A percentile compares a stretch with the other conserved stretches of the same genome.
These are phyloP conservation scores for Syncephalastrum racemosum DNA, from an alignment of 371 early-diverging fungal genomes.

Conservation along the genomic window DNA sequence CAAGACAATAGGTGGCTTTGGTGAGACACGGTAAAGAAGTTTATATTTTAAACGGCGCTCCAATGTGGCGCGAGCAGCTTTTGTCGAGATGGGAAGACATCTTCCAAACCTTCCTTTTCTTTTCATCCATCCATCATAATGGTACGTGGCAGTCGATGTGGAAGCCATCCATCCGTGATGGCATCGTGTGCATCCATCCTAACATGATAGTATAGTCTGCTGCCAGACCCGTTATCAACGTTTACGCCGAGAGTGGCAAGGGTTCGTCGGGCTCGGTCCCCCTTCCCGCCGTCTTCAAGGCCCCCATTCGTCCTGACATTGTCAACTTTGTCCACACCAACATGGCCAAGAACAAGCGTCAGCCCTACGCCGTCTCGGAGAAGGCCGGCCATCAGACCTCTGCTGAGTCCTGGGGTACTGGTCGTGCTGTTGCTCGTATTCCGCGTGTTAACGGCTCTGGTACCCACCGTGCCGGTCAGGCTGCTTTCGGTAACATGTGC, in stretches of 20 bases:
- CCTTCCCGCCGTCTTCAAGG: conserved; percentile 97
- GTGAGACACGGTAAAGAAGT: too few species aligned
- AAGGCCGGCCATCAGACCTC: conserved; percentile 99
- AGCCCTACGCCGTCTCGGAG: conserved; percentile 97
- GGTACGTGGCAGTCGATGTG: too few species aligned
- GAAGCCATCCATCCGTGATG: too few species aligned
- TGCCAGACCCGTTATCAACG: conserved; percentile 91
- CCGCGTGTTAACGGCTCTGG: conserved; percentile 99
- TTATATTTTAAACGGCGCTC: too few species aligned
- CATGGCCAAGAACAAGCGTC: conserved; percentile 99
- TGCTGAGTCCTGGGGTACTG: conserved; percentile 99
- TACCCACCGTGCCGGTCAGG: conserved; percentile 99
- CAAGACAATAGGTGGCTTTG: too few species aligned
- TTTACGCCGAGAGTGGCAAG: conserved; percentile 83
- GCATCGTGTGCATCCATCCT: too few species aligned
- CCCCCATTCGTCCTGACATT: conserved; percentile 98
- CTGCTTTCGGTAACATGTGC: conserved; percentile 99
- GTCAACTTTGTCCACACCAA: conserved; percentile 97
- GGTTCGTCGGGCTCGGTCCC: conserved; percentile 73
- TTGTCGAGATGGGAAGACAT: too few species aligned
- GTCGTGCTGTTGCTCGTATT: conserved; percentile 99
- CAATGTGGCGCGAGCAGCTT: too few species aligned
- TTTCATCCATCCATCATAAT: too few species aligned
- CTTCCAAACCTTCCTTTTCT: too few species aligned
- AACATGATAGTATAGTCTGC: conserved; percentile 24